A percentile compares a stretch with the other conserved stretches of the same genome.
phyloP scores from a whole-genome alignment of 345 rosid genomes.

The Citrus glauca region DNA sequence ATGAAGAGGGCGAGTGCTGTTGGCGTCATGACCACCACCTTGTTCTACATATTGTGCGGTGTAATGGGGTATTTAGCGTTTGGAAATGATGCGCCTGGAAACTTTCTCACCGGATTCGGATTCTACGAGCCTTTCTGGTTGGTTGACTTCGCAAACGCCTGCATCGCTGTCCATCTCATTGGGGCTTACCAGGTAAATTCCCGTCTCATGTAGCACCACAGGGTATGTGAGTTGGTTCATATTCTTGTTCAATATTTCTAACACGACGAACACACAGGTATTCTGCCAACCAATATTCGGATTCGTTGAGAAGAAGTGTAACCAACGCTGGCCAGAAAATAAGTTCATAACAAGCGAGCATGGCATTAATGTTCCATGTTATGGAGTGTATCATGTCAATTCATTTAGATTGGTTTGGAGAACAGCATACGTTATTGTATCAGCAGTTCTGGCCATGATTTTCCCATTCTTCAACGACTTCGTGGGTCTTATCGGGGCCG shows the following conservation, averaged over 20 bases:
- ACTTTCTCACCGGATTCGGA: constrained; percentile 86
- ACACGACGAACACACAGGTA: constrained; percentile 37
- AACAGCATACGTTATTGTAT: constrained; percentile 52
- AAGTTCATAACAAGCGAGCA: constrained; percentile 52
- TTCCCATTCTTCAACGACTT: constrained; percentile 90
- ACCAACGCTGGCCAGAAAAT: constrained; percentile 55
- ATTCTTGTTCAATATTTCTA: neutral
- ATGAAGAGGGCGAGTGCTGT: constrained; percentile 60
- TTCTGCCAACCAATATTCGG: constrained; percentile 66
- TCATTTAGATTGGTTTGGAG: constrained; percentile 74
- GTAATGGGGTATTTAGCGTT: constrained; percentile 84
- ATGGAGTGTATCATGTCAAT: constrained; percentile 46
- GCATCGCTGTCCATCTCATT: constrained; percentile 73
- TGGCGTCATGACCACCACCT: constrained; percentile 59
- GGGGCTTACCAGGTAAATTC: constrained; percentile 83
- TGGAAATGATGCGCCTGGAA: constrained; percentile 79
- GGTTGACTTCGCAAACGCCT: constrained; percentile 73
- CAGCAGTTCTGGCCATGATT: constrained; percentile 69
- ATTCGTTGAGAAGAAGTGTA: constrained; percentile 50
- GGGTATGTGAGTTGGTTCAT: neutral
- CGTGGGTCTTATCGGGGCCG: constrained; percentile 75
- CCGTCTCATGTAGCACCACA: no score
- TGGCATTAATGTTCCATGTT: constrained; percentile 32
- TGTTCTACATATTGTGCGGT: constrained; percentile 75
- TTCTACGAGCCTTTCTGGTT: constrained; percentile 89